phyloP scores from a whole-genome alignment of 169 alveolate genomes.

The Pseudocohnilembus persalinus region DNA sequence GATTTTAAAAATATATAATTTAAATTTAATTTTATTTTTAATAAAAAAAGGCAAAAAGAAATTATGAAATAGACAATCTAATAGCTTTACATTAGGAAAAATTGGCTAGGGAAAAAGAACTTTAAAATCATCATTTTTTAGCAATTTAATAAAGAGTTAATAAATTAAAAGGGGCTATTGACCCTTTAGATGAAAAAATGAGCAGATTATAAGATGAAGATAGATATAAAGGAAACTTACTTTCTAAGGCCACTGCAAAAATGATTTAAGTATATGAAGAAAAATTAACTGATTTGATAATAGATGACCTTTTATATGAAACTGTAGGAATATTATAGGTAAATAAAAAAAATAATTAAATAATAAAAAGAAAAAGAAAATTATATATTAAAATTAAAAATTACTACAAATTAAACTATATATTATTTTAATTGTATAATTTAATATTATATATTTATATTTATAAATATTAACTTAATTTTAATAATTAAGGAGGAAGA shows the following conservation, averaged over 20 bases:
- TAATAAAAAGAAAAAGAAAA: too few relatives aligned
- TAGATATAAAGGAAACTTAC: neutral
- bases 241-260: neutral
- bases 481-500: neutral
- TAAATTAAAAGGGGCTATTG: neutral
- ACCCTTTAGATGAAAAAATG: neutral
- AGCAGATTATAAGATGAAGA: neutral
- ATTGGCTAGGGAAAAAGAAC: neutral
- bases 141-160: neutral
- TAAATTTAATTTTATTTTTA: too few relatives aligned
- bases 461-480: too few relatives aligned
- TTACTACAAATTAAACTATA: too few relatives aligned
- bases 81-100: neutral
- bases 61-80: neutral
- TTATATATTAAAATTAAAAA: too few relatives aligned
- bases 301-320: neutral
- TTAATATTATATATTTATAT: too few relatives aligned
- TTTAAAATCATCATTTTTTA: neutral
- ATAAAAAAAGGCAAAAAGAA: neutral
- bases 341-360: too few relatives aligned
- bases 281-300: neutral
- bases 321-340: neutral
- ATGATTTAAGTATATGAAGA: neutral
- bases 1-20: too few relatives aligned
- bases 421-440: too few relatives aligned